Conservation (phyloP, 805 yeast genomes). For the Saturnispora besseyi region DNA sequence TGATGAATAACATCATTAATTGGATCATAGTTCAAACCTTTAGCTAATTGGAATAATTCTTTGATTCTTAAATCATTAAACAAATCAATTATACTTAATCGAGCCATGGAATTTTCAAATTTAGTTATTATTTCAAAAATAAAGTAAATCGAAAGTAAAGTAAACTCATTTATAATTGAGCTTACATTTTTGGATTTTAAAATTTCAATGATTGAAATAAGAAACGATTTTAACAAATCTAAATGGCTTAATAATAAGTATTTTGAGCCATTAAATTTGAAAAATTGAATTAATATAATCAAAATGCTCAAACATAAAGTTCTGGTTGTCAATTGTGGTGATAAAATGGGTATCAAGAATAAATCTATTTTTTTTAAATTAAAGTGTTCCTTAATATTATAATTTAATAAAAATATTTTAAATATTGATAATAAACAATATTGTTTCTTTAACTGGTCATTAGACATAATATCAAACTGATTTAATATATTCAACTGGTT, state of each 20-base stretch:
- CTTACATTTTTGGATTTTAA: neutral
- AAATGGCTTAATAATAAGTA: neutral
- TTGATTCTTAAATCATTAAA: slow-evolving; percentile 50
- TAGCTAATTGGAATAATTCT: slow-evolving; percentile 42
- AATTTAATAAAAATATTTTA: slow-evolving; percentile 55
- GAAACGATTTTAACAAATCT: neutral
- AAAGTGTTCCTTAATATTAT: slow-evolving; percentile 46
- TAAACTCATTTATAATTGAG: slow-evolving; percentile 42
- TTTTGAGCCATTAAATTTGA: slow-evolving; percentile 1
- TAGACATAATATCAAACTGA: slow-evolving; percentile 31
- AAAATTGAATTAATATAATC: slow-evolving; percentile 31
- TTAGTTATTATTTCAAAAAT: slow-evolving; percentile 56
- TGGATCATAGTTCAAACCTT: slow-evolving; percentile 44
- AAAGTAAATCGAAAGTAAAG: slow-evolving; percentile 60
- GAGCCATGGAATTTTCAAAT: slow-evolving; percentile 23
- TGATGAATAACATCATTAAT: slow-evolving; percentile 58
- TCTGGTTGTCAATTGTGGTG: slow-evolving; percentile 68
- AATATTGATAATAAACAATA: slow-evolving; percentile 68
- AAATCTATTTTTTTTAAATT: slow-evolving; percentile 25
- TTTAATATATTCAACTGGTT: slow-evolving; percentile 52
- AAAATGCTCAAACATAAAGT: slow-evolving; percentile 74
- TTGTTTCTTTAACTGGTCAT: slow-evolving; percentile 56
- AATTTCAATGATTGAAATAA: neutral
- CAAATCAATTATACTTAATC: slow-evolving; percentile 53
- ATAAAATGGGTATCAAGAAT: slow-evolving; percentile 33